Conservation (phyloP, 768 basidiomycete species). For the Brasilioporus rufonigricans region DNA sequence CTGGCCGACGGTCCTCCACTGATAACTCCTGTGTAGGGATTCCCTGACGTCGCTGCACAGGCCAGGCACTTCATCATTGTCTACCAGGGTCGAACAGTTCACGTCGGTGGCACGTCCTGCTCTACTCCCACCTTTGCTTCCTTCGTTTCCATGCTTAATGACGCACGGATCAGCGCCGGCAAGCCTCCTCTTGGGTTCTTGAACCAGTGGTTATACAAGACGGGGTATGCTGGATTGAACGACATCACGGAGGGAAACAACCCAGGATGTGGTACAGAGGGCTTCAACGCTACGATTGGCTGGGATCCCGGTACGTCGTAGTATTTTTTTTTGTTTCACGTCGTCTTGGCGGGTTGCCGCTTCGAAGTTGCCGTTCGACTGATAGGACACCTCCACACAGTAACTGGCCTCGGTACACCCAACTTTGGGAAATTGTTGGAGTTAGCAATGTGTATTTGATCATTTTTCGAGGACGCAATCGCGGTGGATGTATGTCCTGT, state of each 20-base stretch:
- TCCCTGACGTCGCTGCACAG: conserved; percentile 70
- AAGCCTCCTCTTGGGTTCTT: conserved; percentile 58
- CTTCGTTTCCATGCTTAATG: conserved; percentile 63
- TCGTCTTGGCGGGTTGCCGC: too few relatives aligned
- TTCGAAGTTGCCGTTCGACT: too few relatives aligned
- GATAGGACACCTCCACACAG: too few relatives aligned
- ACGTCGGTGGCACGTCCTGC: conserved; percentile 64
- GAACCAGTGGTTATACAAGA: conserved; percentile 57
- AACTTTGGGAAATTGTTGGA: conserved; percentile 47
- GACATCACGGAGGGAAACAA: conserved; percentile 61
- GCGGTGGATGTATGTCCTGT: too few relatives aligned
- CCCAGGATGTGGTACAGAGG: conserved; percentile 58
- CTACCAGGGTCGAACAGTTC: conserved; percentile 35
- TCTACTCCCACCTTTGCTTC: conserved; percentile 63
- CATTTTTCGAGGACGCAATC: too few relatives aligned
- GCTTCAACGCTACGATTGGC: conserved; percentile 59
- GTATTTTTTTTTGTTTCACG: too few relatives aligned
- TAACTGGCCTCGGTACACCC: conserved; percentile 56
- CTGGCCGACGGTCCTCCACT: too few relatives aligned
- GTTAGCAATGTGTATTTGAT: conserved; percentile 29
- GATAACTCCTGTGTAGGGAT: conserved; percentile 36
- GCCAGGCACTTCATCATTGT: conserved; percentile 47
- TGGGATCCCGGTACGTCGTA: conserved; percentile 60
- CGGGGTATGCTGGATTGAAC: conserved; percentile 39
- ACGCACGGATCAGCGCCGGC: conserved; percentile 47